Conservation (phyloP, 768 basidiomycete genomes). For the Trametes punicea region DNA sequence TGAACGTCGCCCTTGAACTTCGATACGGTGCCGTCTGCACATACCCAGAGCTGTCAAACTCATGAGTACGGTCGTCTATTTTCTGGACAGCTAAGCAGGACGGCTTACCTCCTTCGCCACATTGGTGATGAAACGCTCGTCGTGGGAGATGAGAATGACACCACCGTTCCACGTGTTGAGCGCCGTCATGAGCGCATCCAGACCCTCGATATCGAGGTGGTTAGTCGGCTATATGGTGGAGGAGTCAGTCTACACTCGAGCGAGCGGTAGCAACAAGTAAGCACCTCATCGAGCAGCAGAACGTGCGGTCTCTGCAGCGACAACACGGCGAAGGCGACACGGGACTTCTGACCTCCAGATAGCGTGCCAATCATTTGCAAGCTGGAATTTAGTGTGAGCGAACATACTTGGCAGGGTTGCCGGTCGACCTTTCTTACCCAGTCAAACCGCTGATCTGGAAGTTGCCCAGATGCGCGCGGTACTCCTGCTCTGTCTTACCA, state of each 20-base stretch:
- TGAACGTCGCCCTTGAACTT: conserved; percentile 91
- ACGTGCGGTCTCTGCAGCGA: conserved; percentile 90
- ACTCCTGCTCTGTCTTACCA: conserved; percentile 94
- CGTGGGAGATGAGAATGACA: conserved; percentile 92
- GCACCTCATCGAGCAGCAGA: conserved; percentile 87
- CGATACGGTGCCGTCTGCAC: conserved; percentile 73
- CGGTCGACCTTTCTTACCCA: conserved; percentile 44
- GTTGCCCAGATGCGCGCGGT: conserved; percentile 90
- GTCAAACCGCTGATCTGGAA: conserved; percentile 98
- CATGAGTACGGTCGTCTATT: background rate
- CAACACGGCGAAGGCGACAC: conserved; percentile 87
- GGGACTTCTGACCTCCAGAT: conserved; percentile 93
- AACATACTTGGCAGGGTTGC: background rate
- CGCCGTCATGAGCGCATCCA: conserved; percentile 91
- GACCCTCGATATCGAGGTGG: conserved; percentile 96
- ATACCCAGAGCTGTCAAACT: conserved; percentile 79
- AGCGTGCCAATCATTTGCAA: conserved; percentile 89
- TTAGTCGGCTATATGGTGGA: conserved; percentile 65
- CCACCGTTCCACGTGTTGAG: conserved; percentile 82
- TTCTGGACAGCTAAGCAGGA: background rate
- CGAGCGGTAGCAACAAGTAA: conserved; percentile 1
- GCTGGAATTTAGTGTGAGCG: conserved; percentile 34
- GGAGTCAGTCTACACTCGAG: background rate
- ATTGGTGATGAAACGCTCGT: conserved; percentile 91
- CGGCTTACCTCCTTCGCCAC: conserved; percentile 74